Conservation (phyloP, 306 rosid species). For the Hippophae gyantsensis region DNA sequence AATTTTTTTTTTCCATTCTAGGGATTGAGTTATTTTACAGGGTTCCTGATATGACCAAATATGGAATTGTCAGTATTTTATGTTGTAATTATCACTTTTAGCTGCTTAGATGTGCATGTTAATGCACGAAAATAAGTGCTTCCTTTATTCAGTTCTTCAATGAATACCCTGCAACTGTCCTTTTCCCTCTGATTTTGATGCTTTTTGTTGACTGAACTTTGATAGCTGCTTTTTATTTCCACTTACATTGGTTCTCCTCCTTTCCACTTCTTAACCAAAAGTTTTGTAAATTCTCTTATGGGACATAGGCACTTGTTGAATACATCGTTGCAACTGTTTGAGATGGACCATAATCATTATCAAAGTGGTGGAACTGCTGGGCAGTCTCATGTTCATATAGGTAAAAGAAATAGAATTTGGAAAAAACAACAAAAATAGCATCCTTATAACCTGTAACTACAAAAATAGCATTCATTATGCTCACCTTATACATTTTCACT, state of each 20-base stretch:
- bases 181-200: too few relatives aligned
- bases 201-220: too few relatives aligned
- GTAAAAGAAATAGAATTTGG: neutral
- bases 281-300: neutral
- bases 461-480: too few relatives aligned
- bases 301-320: neutral
- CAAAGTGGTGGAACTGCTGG: constrained; percentile 9
- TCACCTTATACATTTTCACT: too few relatives aligned
- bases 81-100: neutral
- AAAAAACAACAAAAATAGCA: too few relatives aligned
- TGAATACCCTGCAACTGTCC: too few relatives aligned
- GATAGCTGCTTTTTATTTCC: neutral
- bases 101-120: neutral
- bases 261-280: neutral
- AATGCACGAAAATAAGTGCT: too few relatives aligned
- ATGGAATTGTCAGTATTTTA: neutral
- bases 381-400: constrained; percentile 7
- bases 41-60: neutral
- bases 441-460: too few relatives aligned
- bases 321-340: constrained; percentile 3
- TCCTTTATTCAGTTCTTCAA: too few relatives aligned
- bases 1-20: neutral
- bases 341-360: constrained; percentile 1
- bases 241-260: neutral
- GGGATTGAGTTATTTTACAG: neutral